Base-by-base conservation (phyloP, 495 filamentous ascomycete genomes). In the Penicillium dipodomyicola region DNA sequence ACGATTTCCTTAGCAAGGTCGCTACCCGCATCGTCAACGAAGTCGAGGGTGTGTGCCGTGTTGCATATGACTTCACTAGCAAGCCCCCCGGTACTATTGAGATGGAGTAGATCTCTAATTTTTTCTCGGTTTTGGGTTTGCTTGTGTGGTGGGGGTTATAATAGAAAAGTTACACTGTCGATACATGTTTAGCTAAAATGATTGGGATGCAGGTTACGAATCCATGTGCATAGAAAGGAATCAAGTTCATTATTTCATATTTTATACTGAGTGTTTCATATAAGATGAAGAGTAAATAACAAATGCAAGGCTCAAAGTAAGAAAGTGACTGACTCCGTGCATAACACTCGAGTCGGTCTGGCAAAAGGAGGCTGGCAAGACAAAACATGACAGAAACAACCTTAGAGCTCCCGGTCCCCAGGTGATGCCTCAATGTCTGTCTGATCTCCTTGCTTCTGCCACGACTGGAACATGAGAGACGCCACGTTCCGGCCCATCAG, bases 401-500 rank as follows among this genome's bases (percentile, higher is more conserved):
- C 15, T 47, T 19, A 30, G 8, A 47, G 27, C 44, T 30, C 45
- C 27, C 45, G 20, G 19, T 46, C 35, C 19, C 23, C 41, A 3
- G 17, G 44, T n/a, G 30, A n/a, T 25, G 46, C 12, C 22, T 37
- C 17, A 11, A 4, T 37, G 1, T 56, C 35, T 11, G 23, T 52
- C 8, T 46, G 23, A 23, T 60, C 42, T 30, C 37, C 48, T 45
- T 65, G 11, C 33, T 68, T 67, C 43, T 67, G 53, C 79, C 82
- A 86, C 37, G 80, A 84, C 62, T 92, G 81, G 5, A 87, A 77
- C 48, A 97, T 81, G 40, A 97, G 73, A 25, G 80, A 78, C 12
- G 94, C 94, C 37, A 97, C 88, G 73, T 98, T 97, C 80, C 84
- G 92, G 0, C 94, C 94, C 93, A 96, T 96, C 64, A 97, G 69